A percentile compares a stretch with the other conserved stretches of the same genome.
Conservation (phyloP, 1,284 basidiomycete species). For the Fereydounia khargensis region DNA sequence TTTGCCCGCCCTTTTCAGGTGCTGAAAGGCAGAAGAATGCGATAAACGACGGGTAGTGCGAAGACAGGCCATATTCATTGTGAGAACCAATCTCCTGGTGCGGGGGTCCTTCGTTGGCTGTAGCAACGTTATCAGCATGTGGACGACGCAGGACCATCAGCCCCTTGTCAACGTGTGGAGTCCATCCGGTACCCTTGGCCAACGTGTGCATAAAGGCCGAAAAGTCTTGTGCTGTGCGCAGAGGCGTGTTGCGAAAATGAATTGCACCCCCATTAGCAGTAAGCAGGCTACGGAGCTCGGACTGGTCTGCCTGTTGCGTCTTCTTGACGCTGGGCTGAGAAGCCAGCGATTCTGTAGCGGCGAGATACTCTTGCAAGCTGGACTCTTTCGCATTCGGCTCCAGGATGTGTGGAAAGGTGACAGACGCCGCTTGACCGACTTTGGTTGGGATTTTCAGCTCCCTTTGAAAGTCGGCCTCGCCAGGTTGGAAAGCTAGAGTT, state of each 20-base stretch:
- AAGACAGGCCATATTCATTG: conserved; percentile 35
- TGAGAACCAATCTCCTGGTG: conserved; percentile 28
- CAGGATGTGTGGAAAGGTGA: too few species aligned
- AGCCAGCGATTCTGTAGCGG: too few species aligned
- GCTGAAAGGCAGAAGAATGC: conserved; percentile 31
- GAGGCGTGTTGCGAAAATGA: conserved; percentile 21
- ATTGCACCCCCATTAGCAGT: conserved; percentile 23
- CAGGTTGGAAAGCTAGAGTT: too few species aligned
- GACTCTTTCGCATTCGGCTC: too few species aligned
- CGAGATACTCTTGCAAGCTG: too few species aligned
- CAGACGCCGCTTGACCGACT: too few species aligned
- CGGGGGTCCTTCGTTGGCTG: conserved; percentile 34
- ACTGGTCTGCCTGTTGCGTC: too few species aligned
- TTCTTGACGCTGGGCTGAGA: too few species aligned
- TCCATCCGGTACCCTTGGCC: conserved; percentile 6
- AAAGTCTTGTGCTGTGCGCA: conserved; percentile 28
- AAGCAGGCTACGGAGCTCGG: conserved; percentile 15
- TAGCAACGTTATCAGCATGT: conserved; percentile 30
- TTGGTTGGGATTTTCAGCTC: too few species aligned
- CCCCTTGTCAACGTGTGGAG: conserved; percentile 28
- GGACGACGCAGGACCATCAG: conserved; percentile 29
- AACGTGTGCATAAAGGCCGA: conserved; percentile 27
- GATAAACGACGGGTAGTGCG: conserved; percentile 29
- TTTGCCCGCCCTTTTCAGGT: conserved; percentile 24
- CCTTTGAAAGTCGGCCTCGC: too few species aligned